A percentile compares a stretch with the other conserved stretches of the same genome.
phyloP scores from a whole-genome alignment of 2,329 filamentous ascomycete genomes.

The Pseudogymnoascus sp. region DNA sequence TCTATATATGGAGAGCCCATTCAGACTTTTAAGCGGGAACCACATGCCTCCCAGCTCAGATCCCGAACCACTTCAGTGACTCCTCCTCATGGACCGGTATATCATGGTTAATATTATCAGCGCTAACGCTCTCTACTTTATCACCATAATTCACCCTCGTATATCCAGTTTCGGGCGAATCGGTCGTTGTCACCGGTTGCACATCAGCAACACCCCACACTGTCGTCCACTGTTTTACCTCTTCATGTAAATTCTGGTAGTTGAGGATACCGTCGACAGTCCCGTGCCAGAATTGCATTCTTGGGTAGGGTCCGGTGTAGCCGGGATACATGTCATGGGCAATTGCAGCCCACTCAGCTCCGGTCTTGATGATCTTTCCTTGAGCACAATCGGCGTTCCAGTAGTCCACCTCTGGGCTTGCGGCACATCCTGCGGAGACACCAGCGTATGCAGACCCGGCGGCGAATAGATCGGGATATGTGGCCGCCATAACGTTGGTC shows the following conservation, averaged over 20 bases:
- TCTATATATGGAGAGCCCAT: neutral
- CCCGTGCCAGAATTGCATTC: constrained; percentile 33
- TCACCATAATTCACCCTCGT: neutral
- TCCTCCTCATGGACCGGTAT: neutral
- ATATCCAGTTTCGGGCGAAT: neutral
- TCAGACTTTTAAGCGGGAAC: neutral
- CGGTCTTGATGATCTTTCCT: constrained; percentile 22
- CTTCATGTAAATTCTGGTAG: constrained; percentile 35
- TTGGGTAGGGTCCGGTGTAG: constrained; percentile 33
- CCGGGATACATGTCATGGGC: constrained; percentile 33
- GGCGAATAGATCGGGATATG: constrained; percentile 42
- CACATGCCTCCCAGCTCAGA: neutral
- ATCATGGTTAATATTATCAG: neutral
- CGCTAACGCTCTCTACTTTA: neutral
- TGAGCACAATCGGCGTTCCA: constrained; percentile 47
- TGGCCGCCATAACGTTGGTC: constrained; percentile 42
- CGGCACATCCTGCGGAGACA: constrained; percentile 39
- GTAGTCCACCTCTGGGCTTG: neutral
- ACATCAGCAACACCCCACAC: constrained; percentile 25
- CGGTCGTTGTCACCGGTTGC: neutral
- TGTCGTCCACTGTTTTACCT: constrained; percentile 40
- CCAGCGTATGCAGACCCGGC: constrained; percentile 39
- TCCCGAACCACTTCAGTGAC: neutral
- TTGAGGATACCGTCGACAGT: constrained; percentile 33
- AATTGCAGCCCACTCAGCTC: constrained; percentile 41